A percentile compares a stretch with the other conserved stretches of the same genome.
Conservation (phyloP, 176 grass and related monocot species). For the Rhynchospora breviuscula region DNA sequence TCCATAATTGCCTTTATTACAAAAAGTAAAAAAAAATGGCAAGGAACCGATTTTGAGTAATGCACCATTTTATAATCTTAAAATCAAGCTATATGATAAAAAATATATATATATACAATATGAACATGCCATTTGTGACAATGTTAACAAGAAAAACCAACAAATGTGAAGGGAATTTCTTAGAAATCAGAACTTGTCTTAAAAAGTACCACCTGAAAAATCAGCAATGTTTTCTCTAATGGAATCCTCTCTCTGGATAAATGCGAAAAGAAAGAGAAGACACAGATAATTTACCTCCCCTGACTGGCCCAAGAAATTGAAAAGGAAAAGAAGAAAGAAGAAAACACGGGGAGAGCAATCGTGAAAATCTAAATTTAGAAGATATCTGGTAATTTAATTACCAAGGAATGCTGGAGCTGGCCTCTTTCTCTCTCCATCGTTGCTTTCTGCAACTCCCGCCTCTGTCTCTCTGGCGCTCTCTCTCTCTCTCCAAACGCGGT, state of each 20-base stretch:
- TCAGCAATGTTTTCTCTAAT: not conserved
- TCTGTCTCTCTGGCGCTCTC: not conserved
- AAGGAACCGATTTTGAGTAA: no score
- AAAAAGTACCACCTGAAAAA: not conserved
- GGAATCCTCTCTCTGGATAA: constrained; percentile 11
- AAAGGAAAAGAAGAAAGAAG: not conserved
- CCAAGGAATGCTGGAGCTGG: not conserved
- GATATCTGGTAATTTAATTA: not conserved
- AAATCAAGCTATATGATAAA: not conserved
- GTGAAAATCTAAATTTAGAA: constrained; percentile 10
- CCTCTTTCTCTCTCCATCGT: constrained; percentile 6
- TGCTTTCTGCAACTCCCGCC: not conserved
- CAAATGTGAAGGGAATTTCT: not conserved
- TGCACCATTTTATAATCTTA: no score
- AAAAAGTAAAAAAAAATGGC: no score
- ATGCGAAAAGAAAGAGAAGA: not conserved
- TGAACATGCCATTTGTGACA: not conserved
- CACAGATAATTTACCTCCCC: not conserved
- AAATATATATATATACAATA: not conserved
- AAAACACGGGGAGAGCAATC: not conserved
- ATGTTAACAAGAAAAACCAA: not conserved
- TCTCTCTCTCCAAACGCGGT: constrained; percentile 2
- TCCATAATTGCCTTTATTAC: not conserved
- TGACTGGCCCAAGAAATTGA: not conserved
- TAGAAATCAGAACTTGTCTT: no score